Conservation (phyloP, 1,284 basidiomycete species). For the Boletus mariae region DNA sequence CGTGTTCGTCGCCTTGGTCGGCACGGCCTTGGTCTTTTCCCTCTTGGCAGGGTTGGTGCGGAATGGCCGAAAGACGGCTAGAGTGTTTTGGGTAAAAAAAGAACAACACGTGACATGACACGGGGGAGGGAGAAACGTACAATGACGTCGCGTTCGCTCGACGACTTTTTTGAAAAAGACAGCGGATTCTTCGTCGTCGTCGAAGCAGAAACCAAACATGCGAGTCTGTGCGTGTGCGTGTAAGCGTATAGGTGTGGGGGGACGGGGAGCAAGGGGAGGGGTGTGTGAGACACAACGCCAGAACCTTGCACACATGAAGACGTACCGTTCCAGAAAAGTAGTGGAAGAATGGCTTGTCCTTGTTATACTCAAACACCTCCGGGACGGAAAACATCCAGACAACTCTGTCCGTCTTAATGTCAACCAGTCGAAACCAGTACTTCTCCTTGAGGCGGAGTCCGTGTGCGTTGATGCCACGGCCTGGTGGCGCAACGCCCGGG, state of each 20-base stretch:
- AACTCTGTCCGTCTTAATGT: constrained; percentile 68
- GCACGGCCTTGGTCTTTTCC: constrained; percentile 18
- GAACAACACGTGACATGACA: not conserved
- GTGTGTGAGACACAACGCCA: not conserved
- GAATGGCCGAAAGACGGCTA: constrained; percentile 31
- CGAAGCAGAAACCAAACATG: constrained; percentile 75
- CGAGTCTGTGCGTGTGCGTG: constrained; percentile 50
- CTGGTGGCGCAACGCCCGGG: constrained; percentile 18
- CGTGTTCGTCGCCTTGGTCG: constrained; percentile 29
- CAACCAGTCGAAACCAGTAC: constrained; percentile 75
- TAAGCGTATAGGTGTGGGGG: not conserved
- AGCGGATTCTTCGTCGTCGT: constrained; percentile 61
- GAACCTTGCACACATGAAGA: not conserved
- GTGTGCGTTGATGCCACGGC: constrained; percentile 13
- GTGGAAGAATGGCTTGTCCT: constrained; percentile 93
- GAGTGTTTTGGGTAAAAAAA: not conserved
- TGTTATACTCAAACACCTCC: constrained; percentile 74
- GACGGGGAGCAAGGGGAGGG: not conserved
- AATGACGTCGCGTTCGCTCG: constrained; percentile 34
- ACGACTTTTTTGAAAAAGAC: constrained; percentile 50
- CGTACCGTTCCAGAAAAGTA: constrained; percentile 78
- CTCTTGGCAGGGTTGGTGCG: constrained; percentile 21
- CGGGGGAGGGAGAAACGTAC: constrained; percentile 18
- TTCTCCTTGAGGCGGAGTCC: constrained; percentile 36
- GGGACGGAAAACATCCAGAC: constrained; percentile 90